Evolutionary conservation across 208 protist species (phyloP), one percentile per base, ranked within the genome.

Genomic region (Trypanosoma brucei): DNA sequence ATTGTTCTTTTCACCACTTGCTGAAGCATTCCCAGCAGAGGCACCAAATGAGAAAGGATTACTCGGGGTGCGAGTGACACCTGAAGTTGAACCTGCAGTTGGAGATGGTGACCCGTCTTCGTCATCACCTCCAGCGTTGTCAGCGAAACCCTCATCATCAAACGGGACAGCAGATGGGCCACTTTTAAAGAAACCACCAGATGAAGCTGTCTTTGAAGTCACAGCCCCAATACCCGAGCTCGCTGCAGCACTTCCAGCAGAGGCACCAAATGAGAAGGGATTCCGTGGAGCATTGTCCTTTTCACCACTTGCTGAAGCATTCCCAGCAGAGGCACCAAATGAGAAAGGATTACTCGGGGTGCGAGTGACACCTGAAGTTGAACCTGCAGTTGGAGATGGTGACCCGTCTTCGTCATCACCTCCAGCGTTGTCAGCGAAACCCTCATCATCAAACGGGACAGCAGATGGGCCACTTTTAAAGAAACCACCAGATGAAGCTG

Each of bases 131-230:
- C 50, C 50, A 0, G 50, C 50, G 31, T 54, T 54, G 9, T 6
- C 7, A 35, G 50, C 50, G 30, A 54, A 54, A 31, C 50, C 50
- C 5, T 54, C 50, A 54, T 54, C 50, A 54, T 54, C 50, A 34
- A 54, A 54, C 31, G 50, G 22, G 5, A 54, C 50, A 6, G 50
- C 50, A 35, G 50, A 34, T 8, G 50, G 9, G 7, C 50, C 50
- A 54, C 22, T 6, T 31, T 34, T n/a, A 54, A 34, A n/a, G 30
- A 54, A 54, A 31, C 50, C n/a, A 54, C 31, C 6, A n/a, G 11
- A 6, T 6, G 30, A 6, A 35, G 31, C 6, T 35, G 50, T 6
- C 6, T 35, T 54, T 22, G 22, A 22, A 22, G 22, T 22, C 22
- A 22, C 22, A 22, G 22, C 22, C 22, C 22, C 22, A 22, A 22